Evolutionary conservation across 1,284 basidiomycete species (phyloP), one percentile per base, ranked within the genome.

Genomic region (Abortiporus biennis): DNA sequence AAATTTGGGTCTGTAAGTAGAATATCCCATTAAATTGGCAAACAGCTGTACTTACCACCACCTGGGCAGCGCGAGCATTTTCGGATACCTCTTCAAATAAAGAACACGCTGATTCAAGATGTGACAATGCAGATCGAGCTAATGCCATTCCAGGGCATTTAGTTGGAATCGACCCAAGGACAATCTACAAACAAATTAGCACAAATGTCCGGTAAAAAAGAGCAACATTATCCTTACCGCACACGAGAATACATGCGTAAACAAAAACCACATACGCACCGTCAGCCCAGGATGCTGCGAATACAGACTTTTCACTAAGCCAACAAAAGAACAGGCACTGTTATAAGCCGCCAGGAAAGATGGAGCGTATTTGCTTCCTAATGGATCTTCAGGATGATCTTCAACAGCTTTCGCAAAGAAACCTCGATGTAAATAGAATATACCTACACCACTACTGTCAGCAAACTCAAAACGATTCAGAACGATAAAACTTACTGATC

Each of bases 191-290:
- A 38, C 27, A 37, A 37, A 27, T 19, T 27, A 46, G 19, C 11
- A 36, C 42, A 38, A 17, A n/a, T 19, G 48, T 40, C 17, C 22
- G 46, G 38, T 23, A 36, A 12, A 13, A 8, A 24, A 8, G 40
- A 22, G 25, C 32, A 38, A 16, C 11, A 22, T 15, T 13, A 34
- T 22, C 68, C 83, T 52, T 58, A 84, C 81, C 24, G 80, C 71
- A 53, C 80, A 83, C 6, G 81, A 84, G 55, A 85, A 85, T 4
- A 83, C 77, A 55, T 84, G 80, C 3, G 78, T 80, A 51, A 82
- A 82, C 40, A 81, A 61, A 58, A 83, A 83, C 78, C 80, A 84
- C 72, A 80, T 75, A 34, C 81, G 69, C 54, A 82, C 79, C 5
- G 78, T 77, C 42, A 84, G 61, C 12, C 73, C 67, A 9, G 78